These are phyloP conservation scores for Phytopythium vexans DNA, from an alignment of 352 stramenopile species.

Conservation along the genomic window DNA sequence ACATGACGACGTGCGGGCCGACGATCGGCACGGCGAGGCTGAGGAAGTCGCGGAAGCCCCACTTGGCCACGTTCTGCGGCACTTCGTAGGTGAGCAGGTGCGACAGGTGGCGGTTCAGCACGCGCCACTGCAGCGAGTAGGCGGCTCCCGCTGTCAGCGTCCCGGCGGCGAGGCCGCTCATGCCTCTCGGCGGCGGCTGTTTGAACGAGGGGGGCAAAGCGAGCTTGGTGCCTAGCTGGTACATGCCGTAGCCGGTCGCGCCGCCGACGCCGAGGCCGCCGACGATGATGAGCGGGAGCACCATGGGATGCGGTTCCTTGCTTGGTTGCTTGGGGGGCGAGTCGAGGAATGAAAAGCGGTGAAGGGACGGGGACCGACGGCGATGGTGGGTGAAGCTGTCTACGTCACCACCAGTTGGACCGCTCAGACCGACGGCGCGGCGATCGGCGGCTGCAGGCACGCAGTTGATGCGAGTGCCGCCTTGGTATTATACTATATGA, in stretches of 20 bases:
- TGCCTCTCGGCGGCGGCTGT: constrained; percentile 38
- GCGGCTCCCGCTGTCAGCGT: constrained; percentile 27
- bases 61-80: constrained; percentile 59
- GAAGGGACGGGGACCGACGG: background rate
- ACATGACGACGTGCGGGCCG: constrained; percentile 56
- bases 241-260: constrained; percentile 64
- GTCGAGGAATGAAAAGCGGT: constrained; percentile 8
- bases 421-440: background rate
- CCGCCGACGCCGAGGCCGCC: constrained; percentile 39
- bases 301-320: constrained; percentile 25
- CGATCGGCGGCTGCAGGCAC: background rate
- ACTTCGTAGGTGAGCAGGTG: constrained; percentile 73
- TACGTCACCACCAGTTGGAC: constrained; percentile 2
- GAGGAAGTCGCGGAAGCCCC: constrained; percentile 68
- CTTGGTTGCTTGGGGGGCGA: constrained; percentile 3
- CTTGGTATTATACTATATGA: background rate
- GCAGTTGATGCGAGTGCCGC: background rate
- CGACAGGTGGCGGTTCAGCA: constrained; percentile 55
- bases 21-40: constrained; percentile 57
- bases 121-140: constrained; percentile 47
- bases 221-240: constrained; percentile 47
- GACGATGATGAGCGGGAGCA: constrained; percentile 68
- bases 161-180: constrained; percentile 31
- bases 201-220: constrained; percentile 28
- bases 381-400: background rate